A percentile compares a stretch with the other conserved stretches of the same genome.
Conservation (phyloP, 345 rosid species). For the Euclidium syriacum region DNA sequence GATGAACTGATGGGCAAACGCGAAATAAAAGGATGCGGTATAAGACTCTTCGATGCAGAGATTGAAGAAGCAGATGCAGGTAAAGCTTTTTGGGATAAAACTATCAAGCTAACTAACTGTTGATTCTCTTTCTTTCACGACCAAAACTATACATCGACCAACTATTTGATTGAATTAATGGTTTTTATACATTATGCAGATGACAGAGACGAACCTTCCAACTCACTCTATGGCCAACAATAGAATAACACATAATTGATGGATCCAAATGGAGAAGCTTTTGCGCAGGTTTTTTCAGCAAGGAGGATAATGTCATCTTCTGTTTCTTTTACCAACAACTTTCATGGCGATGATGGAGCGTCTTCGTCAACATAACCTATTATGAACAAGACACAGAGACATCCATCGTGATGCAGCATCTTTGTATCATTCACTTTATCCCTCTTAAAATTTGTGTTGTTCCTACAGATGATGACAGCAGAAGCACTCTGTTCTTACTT, state of each 20-base stretch:
- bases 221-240: neutral
- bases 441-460: no score
- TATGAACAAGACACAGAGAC: no score
- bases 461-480: neutral
- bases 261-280: neutral
- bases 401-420: no score
- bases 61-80: neutral
- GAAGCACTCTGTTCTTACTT: neutral
- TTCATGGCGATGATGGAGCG: no score
- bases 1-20: no score
- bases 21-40: slow-evolving; percentile 1
- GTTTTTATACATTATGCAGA: neutral
- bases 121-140: neutral
- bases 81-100: neutral
- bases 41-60: neutral
- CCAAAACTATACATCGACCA: neutral
- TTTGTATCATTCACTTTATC: neutral
- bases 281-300: neutral
- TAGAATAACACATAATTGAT: no score
- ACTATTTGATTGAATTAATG: neutral
- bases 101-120: neutral
- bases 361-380: no score
- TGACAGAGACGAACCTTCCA: neutral
- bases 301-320: neutral
- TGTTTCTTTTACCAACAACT: neutral